Conservation (phyloP, 2,329 filamentous ascomycete species). For the Fusarium beomiforme region DNA sequence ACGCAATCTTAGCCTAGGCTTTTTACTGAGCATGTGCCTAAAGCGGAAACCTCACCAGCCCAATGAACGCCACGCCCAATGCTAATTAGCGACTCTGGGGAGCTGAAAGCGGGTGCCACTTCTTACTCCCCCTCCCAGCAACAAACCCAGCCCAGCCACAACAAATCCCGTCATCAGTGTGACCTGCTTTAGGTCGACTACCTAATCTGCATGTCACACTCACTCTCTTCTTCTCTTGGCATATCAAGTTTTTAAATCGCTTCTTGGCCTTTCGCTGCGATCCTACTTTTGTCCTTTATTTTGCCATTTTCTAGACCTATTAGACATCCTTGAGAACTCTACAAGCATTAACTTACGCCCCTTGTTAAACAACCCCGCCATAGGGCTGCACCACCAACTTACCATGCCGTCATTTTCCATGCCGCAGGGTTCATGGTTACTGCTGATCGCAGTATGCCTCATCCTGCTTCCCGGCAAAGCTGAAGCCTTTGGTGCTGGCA, state of each 20-base stretch:
- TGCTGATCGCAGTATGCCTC: constrained; percentile 61
- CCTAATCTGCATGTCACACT: constrained; percentile 16
- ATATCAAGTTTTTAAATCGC: constrained; percentile 23
- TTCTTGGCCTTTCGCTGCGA: background rate
- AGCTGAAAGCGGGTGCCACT: constrained; percentile 12
- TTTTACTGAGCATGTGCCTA: constrained; percentile 3
- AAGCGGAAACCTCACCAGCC: constrained; percentile 23
- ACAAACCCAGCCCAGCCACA: constrained; percentile 36
- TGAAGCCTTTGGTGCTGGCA: constrained; percentile 74
- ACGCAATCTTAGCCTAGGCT: constrained; percentile 6
- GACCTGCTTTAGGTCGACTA: constrained; percentile 24
- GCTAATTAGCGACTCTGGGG: background rate
- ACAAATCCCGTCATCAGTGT: constrained; percentile 41
- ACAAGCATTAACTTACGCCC: constrained; percentile 6
- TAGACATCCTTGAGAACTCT: background rate
- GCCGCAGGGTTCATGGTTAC: constrained; percentile 61
- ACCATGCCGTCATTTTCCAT: constrained; percentile 60
- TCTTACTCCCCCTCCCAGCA: background rate
- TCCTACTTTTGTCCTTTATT: background rate
- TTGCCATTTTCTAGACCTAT: background rate
- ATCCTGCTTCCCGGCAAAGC: constrained; percentile 66
- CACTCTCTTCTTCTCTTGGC: constrained; percentile 15
- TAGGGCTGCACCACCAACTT: constrained; percentile 40
- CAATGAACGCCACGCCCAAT: constrained; percentile 2
- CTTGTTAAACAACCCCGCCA: constrained; percentile 29